phyloP scores from a whole-genome alignment of 1,139 yeast species.

The Meyerozyma carpophila region DNA sequence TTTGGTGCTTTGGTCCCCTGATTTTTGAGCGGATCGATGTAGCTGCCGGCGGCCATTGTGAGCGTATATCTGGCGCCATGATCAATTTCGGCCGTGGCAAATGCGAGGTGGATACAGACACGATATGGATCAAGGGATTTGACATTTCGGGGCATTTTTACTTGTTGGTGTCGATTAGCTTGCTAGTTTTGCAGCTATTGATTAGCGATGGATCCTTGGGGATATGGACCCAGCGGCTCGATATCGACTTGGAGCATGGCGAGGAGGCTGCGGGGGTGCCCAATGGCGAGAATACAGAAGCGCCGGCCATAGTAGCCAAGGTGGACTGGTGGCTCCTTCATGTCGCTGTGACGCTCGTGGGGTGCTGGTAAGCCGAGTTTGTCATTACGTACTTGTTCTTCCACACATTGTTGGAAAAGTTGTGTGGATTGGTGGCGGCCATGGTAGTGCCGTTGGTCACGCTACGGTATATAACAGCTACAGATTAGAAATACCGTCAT shows the following conservation, averaged over 20 bases:
- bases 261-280: neutral
- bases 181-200: conserved; percentile 34
- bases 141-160: conserved; percentile 65
- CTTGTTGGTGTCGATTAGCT: conserved; percentile 44
- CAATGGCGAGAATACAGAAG: neutral
- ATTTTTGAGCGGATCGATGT: conserved; percentile 38
- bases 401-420: conserved; percentile 55
- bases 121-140: conserved; percentile 49
- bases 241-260: neutral
- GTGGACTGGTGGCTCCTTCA: neutral
- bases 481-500: neutral
- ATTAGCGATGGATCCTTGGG: conserved; percentile 3
- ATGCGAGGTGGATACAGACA: neutral
- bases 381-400: conserved; percentile 54
- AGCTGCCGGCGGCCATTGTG: conserved; percentile 39
- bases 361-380: conserved; percentile 38
- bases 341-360: neutral
- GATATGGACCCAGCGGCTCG: neutral
- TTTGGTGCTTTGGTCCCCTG: conserved; percentile 46
- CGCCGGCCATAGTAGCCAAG: neutral
- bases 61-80: neutral
- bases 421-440: conserved; percentile 48
- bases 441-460: conserved; percentile 27
- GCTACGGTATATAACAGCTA: neutral
- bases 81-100: neutral